Base-by-base conservation (phyloP, 345 rosid genomes). In the Leavenworthia alabamica region DNA sequence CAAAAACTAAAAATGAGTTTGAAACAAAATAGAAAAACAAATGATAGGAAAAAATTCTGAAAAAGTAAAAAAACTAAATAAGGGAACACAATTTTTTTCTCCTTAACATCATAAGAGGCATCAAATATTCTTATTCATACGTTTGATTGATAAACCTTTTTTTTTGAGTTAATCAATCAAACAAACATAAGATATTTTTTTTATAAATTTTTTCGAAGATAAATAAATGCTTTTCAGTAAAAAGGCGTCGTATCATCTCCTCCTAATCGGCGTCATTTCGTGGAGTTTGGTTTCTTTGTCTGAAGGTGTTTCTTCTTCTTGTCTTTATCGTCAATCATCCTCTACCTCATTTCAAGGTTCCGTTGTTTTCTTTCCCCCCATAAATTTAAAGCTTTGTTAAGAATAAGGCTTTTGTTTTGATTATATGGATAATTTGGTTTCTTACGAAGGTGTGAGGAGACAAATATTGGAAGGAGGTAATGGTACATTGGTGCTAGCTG, bases 401-500 rank as follows among this genome's bases (percentile, higher is more conserved):
- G n/a, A n/a, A n/a, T n/a, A n/a, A n/a, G n/a, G n/a, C n/a, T n/a
- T n/a, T n/a, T n/a, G n/a, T n/a, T n/a, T n/a, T n/a, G 3, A 27
- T 49, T 1, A n/a, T 24, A 12, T 6, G 16, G 6, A 46, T n/a
- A 5, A 44, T 48, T 24, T 22, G 3, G 10, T 5, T 35, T 22
- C 17, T 5, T 15, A 19, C 29, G 4, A n/a, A 53, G 74, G 66
- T n/a, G 7, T 20, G 7, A 75, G 73, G 54, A 75, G 73, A 64
- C 62, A 62, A 43, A 28, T 67, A 2, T 15, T 71, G 28, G 76
- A 75, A 39, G 64, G 51, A 51, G 64, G 16, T 32, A 67, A 67
- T 52, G 70, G 75, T 10, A 63, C 78, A 48, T 49, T 72, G 70
- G 71, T 81, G 51, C 74, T 90, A 64, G 95, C 97, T 6, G 83